Evolutionary conservation across 2,329 filamentous ascomycete genomes (phyloP), one percentile per base, ranked within the genome.

Genomic region (Diaporthe vaccinii): DNA sequence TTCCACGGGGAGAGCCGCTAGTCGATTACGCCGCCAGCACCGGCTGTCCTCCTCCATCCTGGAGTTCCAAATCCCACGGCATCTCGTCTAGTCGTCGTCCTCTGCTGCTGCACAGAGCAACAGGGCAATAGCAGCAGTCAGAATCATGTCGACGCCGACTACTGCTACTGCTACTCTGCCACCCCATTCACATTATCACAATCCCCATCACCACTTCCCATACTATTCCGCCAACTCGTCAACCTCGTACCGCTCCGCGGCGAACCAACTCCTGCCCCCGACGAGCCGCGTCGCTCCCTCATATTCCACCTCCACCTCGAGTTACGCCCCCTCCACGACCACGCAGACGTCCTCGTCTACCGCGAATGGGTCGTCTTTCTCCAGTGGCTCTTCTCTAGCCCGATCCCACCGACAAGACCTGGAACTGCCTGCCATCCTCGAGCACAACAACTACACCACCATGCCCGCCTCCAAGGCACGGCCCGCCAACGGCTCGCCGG

Each of bases 141-240:
- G 78, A 81, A 84, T 78, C 84, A 96, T 96, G 94, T 96, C 94
- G 88, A 95, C 94, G 80, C 94, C 94, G 79, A 95, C 93, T 77
- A 93, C 92, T 81, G 93, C 92, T 81, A 93, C 93, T 83, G 92
- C 92, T 81, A 93, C 92, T 79, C 88, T 94, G 82, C 92, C 92
- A 82, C 91, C 90, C 81, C 92, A 93, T 84, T 90, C 92, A 84
- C 89, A 90, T 77, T 89, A 89, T 81, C 91, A 92, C 86, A 92
- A 92, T 81, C 88, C 91, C 81, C 90, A 91, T 80, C 88, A 87
- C 76, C 84, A 87, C 78, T 83, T 86, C 76, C 82, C 86, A 76
- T 91, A 88, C 51, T 76, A 69, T 83, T 86, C 86, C 82, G 84
- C 85, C 81, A 89, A 87, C 79, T 80, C 81, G 80, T 83, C 83